A percentile compares a stretch with the other conserved stretches of the same genome.
Evolutionary conservation across 2,329 filamentous ascomycete genomes (phyloP).

Genomic region (Exutisphaerella laricina): DNA sequence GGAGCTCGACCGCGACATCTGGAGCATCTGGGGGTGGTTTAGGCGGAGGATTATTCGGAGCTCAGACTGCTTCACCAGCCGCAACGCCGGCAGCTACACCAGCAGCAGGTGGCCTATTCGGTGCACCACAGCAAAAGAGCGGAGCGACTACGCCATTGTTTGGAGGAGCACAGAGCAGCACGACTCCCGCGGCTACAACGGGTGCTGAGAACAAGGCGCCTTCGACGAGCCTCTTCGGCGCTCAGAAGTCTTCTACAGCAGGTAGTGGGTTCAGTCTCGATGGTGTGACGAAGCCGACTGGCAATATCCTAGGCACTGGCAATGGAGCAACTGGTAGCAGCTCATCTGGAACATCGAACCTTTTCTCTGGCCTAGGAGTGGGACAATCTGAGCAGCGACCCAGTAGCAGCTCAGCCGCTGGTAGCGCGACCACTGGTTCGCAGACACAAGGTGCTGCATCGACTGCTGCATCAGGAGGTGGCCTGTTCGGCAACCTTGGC

Average conservation of each 20-base stretch:
- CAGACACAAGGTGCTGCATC: no score
- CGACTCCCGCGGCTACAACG: conserved; percentile 5
- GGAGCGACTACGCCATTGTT: background rate
- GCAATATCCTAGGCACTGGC: background rate
- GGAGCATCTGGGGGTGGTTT: background rate
- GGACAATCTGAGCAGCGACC: background rate
- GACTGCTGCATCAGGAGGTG: background rate
- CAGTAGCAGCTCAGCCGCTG: background rate
- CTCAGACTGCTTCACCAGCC: background rate
- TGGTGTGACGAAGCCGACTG: background rate
- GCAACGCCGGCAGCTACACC: conserved; percentile 1
- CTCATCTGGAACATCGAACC: background rate
- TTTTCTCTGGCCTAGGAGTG: background rate
- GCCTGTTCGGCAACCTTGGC: background rate
- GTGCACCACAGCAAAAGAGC: conserved; percentile 3
- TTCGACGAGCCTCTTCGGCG: background rate
- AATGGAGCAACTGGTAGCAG: background rate
- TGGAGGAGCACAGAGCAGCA: background rate
- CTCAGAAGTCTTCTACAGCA: conserved; percentile 3
- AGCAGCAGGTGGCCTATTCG: conserved; percentile 13
- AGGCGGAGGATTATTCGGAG: conserved; percentile 14
- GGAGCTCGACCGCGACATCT: conserved; percentile 1
- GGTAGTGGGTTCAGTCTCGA: conserved; percentile 5
- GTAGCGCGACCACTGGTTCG: no score
- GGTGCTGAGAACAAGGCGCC: conserved; percentile 8